A percentile compares a stretch with the other conserved stretches of the same genome.
phyloP scores from a whole-genome alignment of 2,329 filamentous ascomycete genomes.

The Diaporthe citriasiana region DNA sequence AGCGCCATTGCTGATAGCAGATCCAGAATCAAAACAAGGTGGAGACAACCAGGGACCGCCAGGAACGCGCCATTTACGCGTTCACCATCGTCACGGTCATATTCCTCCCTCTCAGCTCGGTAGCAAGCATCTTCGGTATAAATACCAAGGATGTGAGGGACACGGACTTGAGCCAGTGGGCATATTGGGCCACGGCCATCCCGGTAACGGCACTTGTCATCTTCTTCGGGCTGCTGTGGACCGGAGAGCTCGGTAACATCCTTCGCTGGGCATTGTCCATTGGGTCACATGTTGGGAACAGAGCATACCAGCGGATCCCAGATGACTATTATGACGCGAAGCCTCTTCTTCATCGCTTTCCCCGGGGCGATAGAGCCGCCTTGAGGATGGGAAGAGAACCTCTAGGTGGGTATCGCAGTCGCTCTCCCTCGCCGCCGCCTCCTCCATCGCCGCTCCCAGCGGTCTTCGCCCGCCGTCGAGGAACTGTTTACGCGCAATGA shows the following conservation, averaged over 20 bases:
- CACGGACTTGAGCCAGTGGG: constrained; percentile 54
- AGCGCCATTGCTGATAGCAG: background rate
- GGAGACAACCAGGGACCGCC: constrained; percentile 57
- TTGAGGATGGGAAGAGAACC: background rate
- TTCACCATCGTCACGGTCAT: constrained; percentile 65
- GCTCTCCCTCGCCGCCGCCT: background rate
- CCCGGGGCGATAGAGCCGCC: no score
- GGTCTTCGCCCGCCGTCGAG: background rate
- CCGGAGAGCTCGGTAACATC: constrained; percentile 57
- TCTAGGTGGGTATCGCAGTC: background rate
- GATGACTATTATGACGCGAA: background rate
- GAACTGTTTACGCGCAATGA: background rate
- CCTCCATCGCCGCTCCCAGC: no score
- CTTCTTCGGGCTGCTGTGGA: constrained; percentile 57
- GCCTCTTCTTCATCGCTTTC: background rate
- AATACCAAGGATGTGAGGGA: constrained; percentile 61
- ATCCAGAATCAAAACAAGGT: constrained; percentile 49
- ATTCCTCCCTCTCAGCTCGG: constrained; percentile 62
- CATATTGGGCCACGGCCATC: constrained; percentile 64
- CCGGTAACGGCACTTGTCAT: constrained; percentile 61
- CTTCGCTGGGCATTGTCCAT: constrained; percentile 44
- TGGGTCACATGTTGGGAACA: background rate
- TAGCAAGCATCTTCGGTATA: constrained; percentile 67
- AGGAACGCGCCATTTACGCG: constrained; percentile 62
- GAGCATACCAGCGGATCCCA: background rate